Evolutionary conservation across 2,329 filamentous ascomycete genomes (phyloP).

Genomic region (Beauveria sp.): DNA sequence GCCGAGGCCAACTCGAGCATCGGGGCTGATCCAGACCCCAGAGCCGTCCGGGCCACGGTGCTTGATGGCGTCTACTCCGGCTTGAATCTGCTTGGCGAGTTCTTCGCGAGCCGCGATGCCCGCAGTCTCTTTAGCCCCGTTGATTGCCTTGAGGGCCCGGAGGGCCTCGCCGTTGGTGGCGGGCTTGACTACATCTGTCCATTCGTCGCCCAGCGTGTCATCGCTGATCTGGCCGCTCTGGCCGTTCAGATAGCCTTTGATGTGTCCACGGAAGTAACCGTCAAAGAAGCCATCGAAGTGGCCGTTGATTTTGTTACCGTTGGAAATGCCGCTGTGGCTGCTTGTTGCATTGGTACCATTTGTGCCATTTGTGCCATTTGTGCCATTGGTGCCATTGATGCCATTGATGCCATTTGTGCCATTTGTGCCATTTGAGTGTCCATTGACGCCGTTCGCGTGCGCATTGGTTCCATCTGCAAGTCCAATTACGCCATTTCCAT

Average conservation of each 20-base stretch:
- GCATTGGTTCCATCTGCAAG: not conserved
- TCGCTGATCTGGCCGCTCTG: not conserved
- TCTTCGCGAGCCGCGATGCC: not conserved
- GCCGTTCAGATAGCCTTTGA: not conserved
- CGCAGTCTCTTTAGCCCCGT: not conserved
- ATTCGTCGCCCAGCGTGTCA: not conserved
- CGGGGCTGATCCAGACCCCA: not conserved
- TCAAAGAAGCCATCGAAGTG: not conserved
- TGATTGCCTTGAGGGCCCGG: not conserved
- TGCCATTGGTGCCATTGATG: not conserved
- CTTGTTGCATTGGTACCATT: not conserved
- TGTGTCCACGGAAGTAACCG: not conserved
- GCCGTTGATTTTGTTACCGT: not conserved
- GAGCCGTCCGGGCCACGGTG: constrained; percentile 1
- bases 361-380: not conserved
- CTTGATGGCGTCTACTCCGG: not conserved
- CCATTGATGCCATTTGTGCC: not conserved
- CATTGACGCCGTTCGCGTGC: not conserved
- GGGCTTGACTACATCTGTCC: not conserved
- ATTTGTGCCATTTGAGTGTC: not conserved
- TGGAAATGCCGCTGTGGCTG: not conserved
- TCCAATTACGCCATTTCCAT: not conserved
- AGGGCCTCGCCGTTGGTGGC: not conserved
- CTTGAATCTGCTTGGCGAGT: not conserved
- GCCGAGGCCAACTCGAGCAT: constrained; percentile 26